A percentile compares a stretch with the other conserved stretches of the same genome.
phyloP scores from a whole-genome alignment of 2,329 filamentous ascomycete species.

The Diaporthe caulivora region DNA sequence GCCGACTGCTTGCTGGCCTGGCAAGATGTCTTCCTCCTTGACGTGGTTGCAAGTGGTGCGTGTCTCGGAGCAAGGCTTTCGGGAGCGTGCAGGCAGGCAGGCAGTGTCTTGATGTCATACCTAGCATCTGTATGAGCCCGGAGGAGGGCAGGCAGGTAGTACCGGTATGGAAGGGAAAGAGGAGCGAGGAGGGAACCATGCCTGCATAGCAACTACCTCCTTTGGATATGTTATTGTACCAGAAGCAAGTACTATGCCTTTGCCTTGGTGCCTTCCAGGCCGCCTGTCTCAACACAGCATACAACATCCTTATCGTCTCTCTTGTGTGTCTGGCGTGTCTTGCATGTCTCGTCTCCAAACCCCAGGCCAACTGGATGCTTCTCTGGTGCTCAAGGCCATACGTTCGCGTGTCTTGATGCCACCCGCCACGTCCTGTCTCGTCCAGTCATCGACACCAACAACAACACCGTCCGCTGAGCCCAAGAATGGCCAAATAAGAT shows the following conservation, averaged over 20 bases:
- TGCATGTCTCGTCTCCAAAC: neutral
- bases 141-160: neutral
- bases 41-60: neutral
- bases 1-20: neutral
- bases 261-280: neutral
- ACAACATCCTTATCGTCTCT: neutral
- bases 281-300: neutral
- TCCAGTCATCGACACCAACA: neutral
- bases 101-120: neutral
- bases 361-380: neutral
- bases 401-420: neutral
- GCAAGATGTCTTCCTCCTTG: neutral
- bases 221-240: too few relatives aligned
- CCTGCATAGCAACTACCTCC: neutral
- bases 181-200: too few relatives aligned
- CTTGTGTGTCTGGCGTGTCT: neutral
- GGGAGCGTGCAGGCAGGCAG: neutral
- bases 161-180: neutral
- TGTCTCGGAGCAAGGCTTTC: conserved; percentile 4
- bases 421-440: neutral
- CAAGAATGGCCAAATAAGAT: conserved; percentile 36
- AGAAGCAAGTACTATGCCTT: too few relatives aligned
- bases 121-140: neutral
- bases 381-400: neutral
- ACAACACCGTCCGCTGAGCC: neutral